Evolutionary conservation across 192 early-diverging fungal genomes (phyloP).

Genomic region (Umbelopsis ramanniana): DNA sequence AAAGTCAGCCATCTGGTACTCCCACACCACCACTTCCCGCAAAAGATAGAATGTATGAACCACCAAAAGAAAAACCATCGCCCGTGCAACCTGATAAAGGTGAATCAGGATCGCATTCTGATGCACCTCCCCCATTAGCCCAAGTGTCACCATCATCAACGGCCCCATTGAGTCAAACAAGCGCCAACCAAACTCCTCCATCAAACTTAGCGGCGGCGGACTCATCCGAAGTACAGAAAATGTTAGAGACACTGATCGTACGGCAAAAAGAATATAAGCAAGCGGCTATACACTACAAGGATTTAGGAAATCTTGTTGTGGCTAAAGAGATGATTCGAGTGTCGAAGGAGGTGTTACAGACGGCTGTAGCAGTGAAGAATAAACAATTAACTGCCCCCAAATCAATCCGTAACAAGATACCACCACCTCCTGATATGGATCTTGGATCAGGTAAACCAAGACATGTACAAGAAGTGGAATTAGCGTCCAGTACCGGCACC

Average conservation of each 20-base stretch:
- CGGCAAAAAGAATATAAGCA: conserved; percentile 63
- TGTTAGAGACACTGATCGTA: conserved; percentile 31
- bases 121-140: neutral
- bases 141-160: conserved; percentile 4
- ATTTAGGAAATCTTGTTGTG: conserved; percentile 42
- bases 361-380: conserved; percentile 39
- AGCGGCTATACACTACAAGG: conserved; percentile 59
- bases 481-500: neutral
- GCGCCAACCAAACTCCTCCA: conserved; percentile 24
- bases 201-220: neutral
- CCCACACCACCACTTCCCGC: too few relatives aligned
- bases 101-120: neutral
- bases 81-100: too few relatives aligned
- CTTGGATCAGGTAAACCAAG: conserved; percentile 37
- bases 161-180: neutral
- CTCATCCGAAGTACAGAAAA: conserved; percentile 20
- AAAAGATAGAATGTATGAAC: too few relatives aligned
- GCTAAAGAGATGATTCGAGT: conserved; percentile 57
- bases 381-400: conserved; percentile 26
- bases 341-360: conserved; percentile 51
- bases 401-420: conserved; percentile 15
- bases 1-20: too few relatives aligned
- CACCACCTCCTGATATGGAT: conserved; percentile 29
- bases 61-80: too few relatives aligned
- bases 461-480: neutral